Evolutionary conservation across 1,139 yeast genomes (phyloP).

Genomic region (Hyphopichia pseudoburtonii): DNA sequence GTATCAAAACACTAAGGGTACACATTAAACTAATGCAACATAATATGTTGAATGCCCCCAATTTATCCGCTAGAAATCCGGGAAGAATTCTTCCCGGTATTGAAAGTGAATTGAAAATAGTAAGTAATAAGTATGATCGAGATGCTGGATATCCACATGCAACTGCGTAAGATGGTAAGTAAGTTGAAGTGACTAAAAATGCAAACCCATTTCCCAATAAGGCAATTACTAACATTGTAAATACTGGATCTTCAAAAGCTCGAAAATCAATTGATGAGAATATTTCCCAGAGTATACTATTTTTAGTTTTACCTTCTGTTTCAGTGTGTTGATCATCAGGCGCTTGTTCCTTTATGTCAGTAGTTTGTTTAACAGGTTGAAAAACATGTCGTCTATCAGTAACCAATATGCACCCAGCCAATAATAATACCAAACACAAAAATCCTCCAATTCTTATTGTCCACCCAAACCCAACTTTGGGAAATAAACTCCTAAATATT

Average conservation of each 20-base stretch:
- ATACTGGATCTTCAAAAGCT: constrained; percentile 25
- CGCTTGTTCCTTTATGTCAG: too few relatives aligned
- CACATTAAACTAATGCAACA: constrained; percentile 20
- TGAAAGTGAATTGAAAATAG: constrained; percentile 28
- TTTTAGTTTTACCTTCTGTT: neutral
- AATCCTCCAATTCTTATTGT: constrained; percentile 25
- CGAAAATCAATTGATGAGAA: constrained; percentile 25
- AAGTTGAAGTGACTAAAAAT: constrained; percentile 24
- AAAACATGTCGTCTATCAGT: constrained; percentile 23
- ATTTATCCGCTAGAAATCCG: constrained; percentile 28
- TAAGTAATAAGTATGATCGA: constrained; percentile 22
- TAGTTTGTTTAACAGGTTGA: too few relatives aligned
- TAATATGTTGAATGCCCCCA: constrained; percentile 31
- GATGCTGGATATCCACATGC: constrained; percentile 23
- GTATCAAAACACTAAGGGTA: constrained; percentile 20
- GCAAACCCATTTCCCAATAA: constrained; percentile 34
- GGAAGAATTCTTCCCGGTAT: constrained; percentile 31
- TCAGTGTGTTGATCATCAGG: constrained; percentile 7
- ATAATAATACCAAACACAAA: constrained; percentile 17
- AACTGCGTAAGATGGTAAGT: constrained; percentile 29
- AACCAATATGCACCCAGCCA: constrained; percentile 16
- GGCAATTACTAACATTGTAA: constrained; percentile 25
- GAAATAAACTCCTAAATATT: constrained; percentile 20
- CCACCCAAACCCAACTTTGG: constrained; percentile 31
- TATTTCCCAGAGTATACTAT: constrained; percentile 12